Conservation (phyloP, 768 basidiomycete genomes). For the Termitomyces heimii region DNA sequence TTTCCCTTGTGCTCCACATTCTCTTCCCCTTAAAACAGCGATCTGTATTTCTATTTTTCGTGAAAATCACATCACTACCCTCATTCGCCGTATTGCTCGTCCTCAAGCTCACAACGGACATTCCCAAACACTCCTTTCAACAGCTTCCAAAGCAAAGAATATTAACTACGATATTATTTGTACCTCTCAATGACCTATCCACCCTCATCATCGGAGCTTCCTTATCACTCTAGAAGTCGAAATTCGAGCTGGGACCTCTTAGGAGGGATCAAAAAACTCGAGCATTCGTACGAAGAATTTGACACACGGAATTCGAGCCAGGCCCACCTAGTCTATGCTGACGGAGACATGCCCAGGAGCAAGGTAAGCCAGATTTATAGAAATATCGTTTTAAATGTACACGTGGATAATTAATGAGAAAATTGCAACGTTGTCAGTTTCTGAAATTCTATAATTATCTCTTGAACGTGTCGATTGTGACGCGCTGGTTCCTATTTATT, state of each 20-base stretch:
- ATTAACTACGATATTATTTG: not conserved
- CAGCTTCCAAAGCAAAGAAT: not conserved
- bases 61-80: not conserved
- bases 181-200: conserved; percentile 11
- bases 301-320: conserved; percentile 48
- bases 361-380: conserved; percentile 30
- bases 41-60: not conserved
- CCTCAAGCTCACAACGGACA: conserved; percentile 5
- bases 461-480: conserved; percentile 68
- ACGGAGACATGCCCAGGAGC: conserved; percentile 56
- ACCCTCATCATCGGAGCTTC: conserved; percentile 1
- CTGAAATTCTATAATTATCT: conserved; percentile 67
- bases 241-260: conserved; percentile 46
- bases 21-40: not conserved
- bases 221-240: conserved; percentile 13
- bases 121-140: not conserved
- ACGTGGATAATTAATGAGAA: not conserved
- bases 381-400: not conserved
- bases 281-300: conserved; percentile 53
- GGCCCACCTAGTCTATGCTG: conserved; percentile 48
- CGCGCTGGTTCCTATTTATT: conserved; percentile 78
- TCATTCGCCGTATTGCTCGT: not conserved
- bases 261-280: conserved; percentile 43
- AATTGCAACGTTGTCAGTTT: conserved; percentile 30
- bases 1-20: not conserved